Percentiles rank a stretch among this genome's conserved stretches.
Conservation (phyloP, 768 basidiomycete species). For the Xerocomus brunneocitrinus region DNA sequence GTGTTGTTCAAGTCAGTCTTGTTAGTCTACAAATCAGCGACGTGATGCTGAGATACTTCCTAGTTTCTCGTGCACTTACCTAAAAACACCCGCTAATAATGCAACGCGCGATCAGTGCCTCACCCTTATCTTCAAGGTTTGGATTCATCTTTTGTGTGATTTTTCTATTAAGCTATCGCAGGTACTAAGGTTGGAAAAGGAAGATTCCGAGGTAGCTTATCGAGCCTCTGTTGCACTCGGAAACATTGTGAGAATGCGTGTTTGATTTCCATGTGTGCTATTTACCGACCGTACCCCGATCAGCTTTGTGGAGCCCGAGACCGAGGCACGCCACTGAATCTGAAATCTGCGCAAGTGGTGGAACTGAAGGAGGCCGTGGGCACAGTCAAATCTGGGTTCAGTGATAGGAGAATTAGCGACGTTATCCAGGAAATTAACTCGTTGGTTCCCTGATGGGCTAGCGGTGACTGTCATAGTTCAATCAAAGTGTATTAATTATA, state of each 20-base stretch:
- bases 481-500: background rate
- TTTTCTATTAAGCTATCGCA: conserved; percentile 10
- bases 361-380: conserved; percentile 39
- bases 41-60: conserved; percentile 1
- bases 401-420: conserved; percentile 55
- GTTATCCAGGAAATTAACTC: conserved; percentile 46
- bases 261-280: background rate
- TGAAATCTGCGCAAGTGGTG: conserved; percentile 33
- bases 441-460: conserved; percentile 28
- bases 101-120: conserved; percentile 41
- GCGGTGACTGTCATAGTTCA: background rate
- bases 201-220: conserved; percentile 67
- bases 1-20: conserved; percentile 79
- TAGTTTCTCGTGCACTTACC: conserved; percentile 63
- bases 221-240: conserved; percentile 70
- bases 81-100: conserved; percentile 40
- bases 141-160: background rate
- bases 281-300: background rate
- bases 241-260: conserved; percentile 51
- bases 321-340: conserved; percentile 32
- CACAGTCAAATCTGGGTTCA: conserved; percentile 43
- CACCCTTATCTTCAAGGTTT: conserved; percentile 45
- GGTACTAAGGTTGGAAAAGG: conserved; percentile 37
- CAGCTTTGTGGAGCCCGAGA: conserved; percentile 50
- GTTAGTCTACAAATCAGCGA: background rate